Evolutionary conservation across 139 green algal species (phyloP).

Genomic region (Haematococcus lacustris): DNA sequence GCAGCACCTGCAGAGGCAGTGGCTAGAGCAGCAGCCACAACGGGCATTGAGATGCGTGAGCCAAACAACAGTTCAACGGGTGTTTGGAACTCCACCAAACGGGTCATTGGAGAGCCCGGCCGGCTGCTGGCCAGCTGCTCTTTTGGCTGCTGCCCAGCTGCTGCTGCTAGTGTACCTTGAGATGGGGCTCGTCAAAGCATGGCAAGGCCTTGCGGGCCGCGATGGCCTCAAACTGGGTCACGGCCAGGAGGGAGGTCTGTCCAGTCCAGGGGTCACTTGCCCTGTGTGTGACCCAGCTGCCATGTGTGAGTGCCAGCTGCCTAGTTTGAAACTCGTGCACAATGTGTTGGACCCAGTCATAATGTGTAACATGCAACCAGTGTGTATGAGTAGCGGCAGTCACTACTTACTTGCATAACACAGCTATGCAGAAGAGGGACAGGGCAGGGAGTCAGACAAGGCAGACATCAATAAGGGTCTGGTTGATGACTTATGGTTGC

Average conservation of each 20-base stretch:
- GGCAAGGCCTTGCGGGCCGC: conserved; percentile 75
- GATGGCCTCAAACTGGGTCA: conserved; percentile 76
- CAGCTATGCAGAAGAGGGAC: not conserved
- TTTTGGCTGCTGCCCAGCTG: not conserved
- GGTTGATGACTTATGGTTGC: too few species aligned
- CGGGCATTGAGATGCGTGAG: not conserved
- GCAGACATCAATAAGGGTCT: too few species aligned
- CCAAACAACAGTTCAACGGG: not conserved
- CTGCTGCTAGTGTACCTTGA: conserved; percentile 57
- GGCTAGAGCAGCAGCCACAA: not conserved
- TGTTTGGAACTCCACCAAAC: not conserved
- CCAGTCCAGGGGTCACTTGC: conserved; percentile 2
- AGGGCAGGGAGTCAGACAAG: too few species aligned
- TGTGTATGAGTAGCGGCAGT: not conserved
- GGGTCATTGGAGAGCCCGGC: not conserved
- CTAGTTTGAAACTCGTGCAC: too few species aligned
- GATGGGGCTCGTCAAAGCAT: conserved; percentile 85
- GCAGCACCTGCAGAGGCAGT: not conserved
- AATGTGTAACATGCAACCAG: not conserved
- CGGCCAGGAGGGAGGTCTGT: conserved; percentile 34
- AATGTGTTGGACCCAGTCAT: not conserved
- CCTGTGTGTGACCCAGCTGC: not conserved
- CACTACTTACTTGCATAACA: not conserved
- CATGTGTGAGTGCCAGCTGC: not conserved
- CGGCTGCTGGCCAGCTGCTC: not conserved